Evolutionary conservation across 176 grass and related monocot species (phyloP).

Genomic region (Thalia dealbata): DNA sequence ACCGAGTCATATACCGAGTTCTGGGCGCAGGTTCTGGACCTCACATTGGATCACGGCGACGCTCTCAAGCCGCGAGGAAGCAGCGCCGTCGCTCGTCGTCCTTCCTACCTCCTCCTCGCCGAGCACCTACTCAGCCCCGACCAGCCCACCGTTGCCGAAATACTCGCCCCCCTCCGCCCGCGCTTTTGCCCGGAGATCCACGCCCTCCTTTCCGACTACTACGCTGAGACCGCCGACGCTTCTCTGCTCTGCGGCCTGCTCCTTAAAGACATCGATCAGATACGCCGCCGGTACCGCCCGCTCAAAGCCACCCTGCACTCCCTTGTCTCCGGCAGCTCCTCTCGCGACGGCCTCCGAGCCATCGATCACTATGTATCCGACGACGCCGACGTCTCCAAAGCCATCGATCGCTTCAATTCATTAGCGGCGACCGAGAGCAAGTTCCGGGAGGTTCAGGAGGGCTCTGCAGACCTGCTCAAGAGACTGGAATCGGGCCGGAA

Average conservation of each 20-base stretch:
- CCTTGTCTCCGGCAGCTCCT: conserved; percentile 25
- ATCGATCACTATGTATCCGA: not conserved
- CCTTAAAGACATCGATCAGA: conserved; percentile 64
- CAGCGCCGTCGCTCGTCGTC: conserved; percentile 27
- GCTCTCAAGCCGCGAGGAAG: conserved; percentile 30
- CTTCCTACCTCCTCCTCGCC: conserved; percentile 56
- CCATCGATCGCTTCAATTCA: conserved; percentile 41
- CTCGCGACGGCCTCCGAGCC: not conserved
- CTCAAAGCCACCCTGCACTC: conserved; percentile 59
- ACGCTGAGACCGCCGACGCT: conserved; percentile 53
- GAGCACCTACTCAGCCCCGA: conserved; percentile 88
- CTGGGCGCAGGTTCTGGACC: conserved; percentile 79
- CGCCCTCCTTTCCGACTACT: conserved; percentile 54
- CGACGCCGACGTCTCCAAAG: conserved; percentile 28
- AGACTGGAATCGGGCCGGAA: conserved; percentile 49
- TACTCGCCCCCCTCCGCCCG: conserved; percentile 28
- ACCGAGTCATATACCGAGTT: conserved; percentile 92
- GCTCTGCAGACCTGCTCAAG: conserved; percentile 49
- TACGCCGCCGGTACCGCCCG: conserved; percentile 56
- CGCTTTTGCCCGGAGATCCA: conserved; percentile 25
- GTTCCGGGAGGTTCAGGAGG: conserved; percentile 35
- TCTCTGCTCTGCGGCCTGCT: conserved; percentile 70
- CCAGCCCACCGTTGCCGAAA: conserved; percentile 40
- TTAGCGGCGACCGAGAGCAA: conserved; percentile 38
- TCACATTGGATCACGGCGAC: conserved; percentile 70